Percentiles rank a stretch among this genome's conserved stretches.
Evolutionary conservation across 108 stramenopile species (phyloP).

Genomic region (Nannochloropsis granulata): DNA sequence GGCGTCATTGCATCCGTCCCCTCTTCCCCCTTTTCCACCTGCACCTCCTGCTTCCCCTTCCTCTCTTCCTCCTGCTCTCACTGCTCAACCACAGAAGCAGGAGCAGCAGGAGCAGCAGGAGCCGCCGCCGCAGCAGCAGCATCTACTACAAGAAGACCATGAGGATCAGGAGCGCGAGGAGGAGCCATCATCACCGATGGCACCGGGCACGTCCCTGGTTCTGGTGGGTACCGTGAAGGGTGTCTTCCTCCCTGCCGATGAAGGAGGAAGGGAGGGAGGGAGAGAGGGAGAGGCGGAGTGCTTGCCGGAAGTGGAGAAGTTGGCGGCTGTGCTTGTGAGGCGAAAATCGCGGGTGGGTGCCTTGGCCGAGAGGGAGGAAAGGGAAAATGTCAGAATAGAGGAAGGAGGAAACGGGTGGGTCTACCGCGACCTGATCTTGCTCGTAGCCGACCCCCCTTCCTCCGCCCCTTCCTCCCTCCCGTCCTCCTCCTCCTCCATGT

Average conservation of each 20-base stretch:
- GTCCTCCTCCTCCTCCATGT: background rate
- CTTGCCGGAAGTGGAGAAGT: background rate
- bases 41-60: no score
- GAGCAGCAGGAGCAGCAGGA: no score
- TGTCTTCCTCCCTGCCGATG: background rate
- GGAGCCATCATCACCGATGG: no score
- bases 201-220: no score
- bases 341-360: background rate
- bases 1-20: background rate
- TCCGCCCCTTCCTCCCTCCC: background rate
- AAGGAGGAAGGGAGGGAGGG: background rate
- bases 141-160: no score
- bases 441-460: background rate
- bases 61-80: no score
- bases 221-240: no score
- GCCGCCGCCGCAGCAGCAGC: no score
- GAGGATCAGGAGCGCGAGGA: no score
- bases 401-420: background rate
- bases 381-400: background rate
- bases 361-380: background rate
- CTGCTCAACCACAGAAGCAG: no score
- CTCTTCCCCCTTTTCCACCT: no score
- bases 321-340: background rate
- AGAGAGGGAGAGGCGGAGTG: background rate
- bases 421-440: background rate